phyloP scores from a whole-genome alignment of 2,329 filamentous ascomycete species.

The Hypoxylon sp. region DNA sequence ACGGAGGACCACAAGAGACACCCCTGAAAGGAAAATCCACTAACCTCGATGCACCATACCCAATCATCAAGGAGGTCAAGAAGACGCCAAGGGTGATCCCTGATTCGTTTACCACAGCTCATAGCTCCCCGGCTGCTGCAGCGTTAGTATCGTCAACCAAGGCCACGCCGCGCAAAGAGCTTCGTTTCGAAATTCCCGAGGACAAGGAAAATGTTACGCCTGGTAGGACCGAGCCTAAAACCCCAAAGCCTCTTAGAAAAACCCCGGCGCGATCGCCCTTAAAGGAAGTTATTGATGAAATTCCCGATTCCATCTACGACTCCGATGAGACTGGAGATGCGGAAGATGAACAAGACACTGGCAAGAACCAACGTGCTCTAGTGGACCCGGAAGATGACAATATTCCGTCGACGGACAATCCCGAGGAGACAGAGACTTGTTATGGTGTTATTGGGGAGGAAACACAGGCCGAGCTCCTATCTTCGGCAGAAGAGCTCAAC shows the following conservation, averaged over 20 bases:
- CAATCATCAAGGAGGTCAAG: slow-evolving; percentile 43
- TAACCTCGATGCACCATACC: slow-evolving; percentile 42
- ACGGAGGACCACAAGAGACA: slow-evolving; percentile 45
- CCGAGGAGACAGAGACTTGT: slow-evolving; percentile 35
- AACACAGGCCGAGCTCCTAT: slow-evolving; percentile 46
- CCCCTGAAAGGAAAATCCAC: slow-evolving; percentile 50
- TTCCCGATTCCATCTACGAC: slow-evolving; percentile 53
- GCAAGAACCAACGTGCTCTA: slow-evolving; percentile 25
- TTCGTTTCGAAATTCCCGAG: slow-evolving; percentile 52
- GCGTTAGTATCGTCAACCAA: slow-evolving; percentile 44
- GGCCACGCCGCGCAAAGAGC: slow-evolving; percentile 47
- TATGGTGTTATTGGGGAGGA: slow-evolving; percentile 44
- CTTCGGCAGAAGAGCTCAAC: slow-evolving; percentile 32
- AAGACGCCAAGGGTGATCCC: slow-evolving; percentile 51
- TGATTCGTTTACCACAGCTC: slow-evolving; percentile 52
- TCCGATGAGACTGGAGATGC: slow-evolving; percentile 47
- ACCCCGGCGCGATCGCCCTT: slow-evolving; percentile 46
- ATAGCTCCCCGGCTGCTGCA: slow-evolving; percentile 49
- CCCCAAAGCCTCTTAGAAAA: slow-evolving; percentile 48
- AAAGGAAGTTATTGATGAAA: slow-evolving; percentile 48
- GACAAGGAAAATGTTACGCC: slow-evolving; percentile 56
- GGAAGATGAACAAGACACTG: slow-evolving; percentile 34
- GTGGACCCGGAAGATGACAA: slow-evolving; percentile 16
- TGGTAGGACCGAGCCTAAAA: slow-evolving; percentile 52
- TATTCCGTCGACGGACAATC: slow-evolving; percentile 32